phyloP scores from a whole-genome alignment of 352 stramenopile species.

The Phytophthora cryptogea region DNA sequence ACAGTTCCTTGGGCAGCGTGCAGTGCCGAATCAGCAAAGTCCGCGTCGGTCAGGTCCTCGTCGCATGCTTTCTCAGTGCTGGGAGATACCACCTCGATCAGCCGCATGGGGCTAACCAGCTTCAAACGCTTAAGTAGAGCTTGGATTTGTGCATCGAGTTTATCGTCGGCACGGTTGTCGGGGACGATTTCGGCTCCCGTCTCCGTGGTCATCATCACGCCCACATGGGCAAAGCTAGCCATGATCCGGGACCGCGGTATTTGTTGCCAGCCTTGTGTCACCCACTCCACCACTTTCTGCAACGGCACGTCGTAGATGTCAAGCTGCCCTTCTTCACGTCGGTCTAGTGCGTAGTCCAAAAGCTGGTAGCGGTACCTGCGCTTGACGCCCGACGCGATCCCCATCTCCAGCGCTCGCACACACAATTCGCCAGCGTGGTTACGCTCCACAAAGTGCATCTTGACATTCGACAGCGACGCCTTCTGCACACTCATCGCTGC shows the following conservation, averaged over 20 bases:
- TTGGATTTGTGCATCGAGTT: slow-evolving; percentile 60
- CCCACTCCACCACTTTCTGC: slow-evolving; percentile 65
- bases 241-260: slow-evolving; percentile 57
- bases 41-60: slow-evolving; percentile 61
- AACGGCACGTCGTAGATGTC: slow-evolving; percentile 50
- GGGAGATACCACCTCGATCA: slow-evolving; percentile 60
- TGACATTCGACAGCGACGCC: slow-evolving; percentile 65
- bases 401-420: slow-evolving; percentile 45
- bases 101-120: slow-evolving; percentile 41
- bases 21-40: slow-evolving; percentile 70
- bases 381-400: slow-evolving; percentile 55
- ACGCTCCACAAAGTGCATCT: slow-evolving; percentile 51
- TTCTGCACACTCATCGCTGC: slow-evolving; percentile 64
- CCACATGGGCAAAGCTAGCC: slow-evolving; percentile 47
- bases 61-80: slow-evolving; percentile 51
- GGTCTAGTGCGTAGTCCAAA: slow-evolving; percentile 51
- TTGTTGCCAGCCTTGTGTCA: slow-evolving; percentile 56
- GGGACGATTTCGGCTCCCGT: slow-evolving; percentile 19
- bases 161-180: slow-evolving; percentile 47
- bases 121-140: slow-evolving; percentile 59
- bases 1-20: slow-evolving; percentile 45
- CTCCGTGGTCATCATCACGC: slow-evolving; percentile 32
- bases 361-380: slow-evolving; percentile 59
- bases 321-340: slow-evolving; percentile 37
- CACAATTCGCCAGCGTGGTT: slow-evolving; percentile 45